Evolutionary conservation across 2,329 filamentous ascomycete species (phyloP), one percentile per base, ranked within the genome.

Genomic region (Penicillium sp.): DNA sequence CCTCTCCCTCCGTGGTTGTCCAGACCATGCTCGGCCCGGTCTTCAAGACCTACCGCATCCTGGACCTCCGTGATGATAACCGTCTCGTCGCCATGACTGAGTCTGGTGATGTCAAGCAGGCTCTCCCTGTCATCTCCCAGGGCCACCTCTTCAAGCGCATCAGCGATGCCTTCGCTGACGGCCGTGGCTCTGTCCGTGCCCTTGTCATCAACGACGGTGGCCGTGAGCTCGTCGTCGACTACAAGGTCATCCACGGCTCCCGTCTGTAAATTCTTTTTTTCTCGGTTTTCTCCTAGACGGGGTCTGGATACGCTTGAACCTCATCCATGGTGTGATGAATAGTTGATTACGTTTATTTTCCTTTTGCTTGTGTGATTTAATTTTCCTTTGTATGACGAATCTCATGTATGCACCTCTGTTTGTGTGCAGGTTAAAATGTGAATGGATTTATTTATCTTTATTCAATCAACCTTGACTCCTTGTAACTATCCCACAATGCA

Each of bases 11-110:
- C 67, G 94, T 99, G 58, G 86, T 97, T 62, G 93, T 99, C 71
- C 94, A 99, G 88, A 97, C 93, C 81, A 97, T 99, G 91, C 89
- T 96, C 66, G 94, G 93, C 69, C 94, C 94, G 62, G 87, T 97
- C 81, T 97, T 97, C 91, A 97, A 97, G 91, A 94, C 97, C 85
- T 99, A 99, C 88, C 92, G 94, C 73, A 93, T 99, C 74, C 88
- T 99, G 60, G 94, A 99, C 82, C 88, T 99, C 77, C 87, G 91
- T 77, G 90, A 96, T 65, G 92, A 87, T 69, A 82, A 83, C 71
- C 78, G 79, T 67, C 77, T 99, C 72, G 91, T 95, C 65, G 92
- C 92, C 82, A 97, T 99, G 92, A 99, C 94, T 74, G 94, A 99
- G 88, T 90, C 88, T 63, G 92, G 94, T 69, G 93, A 99, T 75